Evolutionary conservation across 192 early-diverging fungal genomes (phyloP).

Genomic region (Geosiphon pyriformis): DNA sequence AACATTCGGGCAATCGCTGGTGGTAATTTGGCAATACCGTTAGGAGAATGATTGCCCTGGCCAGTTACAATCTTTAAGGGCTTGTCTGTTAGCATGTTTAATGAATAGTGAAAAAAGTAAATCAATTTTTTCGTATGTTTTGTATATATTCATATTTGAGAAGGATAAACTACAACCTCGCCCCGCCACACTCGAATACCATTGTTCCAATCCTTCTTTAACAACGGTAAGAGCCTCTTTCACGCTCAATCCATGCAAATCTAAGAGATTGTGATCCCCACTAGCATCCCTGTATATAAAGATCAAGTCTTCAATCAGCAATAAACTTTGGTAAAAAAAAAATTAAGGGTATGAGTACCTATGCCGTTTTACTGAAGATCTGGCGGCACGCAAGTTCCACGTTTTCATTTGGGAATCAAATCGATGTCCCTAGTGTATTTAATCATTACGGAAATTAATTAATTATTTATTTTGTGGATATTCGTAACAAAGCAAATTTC

Average conservation of each 20-base stretch:
- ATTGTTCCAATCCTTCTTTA: slow-evolving; percentile 51
- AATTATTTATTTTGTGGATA: background rate
- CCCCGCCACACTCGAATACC: slow-evolving; percentile 47
- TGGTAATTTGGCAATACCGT: slow-evolving; percentile 50
- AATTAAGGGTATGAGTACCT: slow-evolving; percentile 1
- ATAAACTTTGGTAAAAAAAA: background rate
- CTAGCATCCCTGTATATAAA: slow-evolving; percentile 30
- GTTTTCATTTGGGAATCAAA: slow-evolving; percentile 40
- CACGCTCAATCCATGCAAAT: slow-evolving; percentile 64
- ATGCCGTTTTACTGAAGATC: slow-evolving; percentile 37
- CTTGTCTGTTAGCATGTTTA: slow-evolving; percentile 18
- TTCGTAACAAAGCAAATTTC: background rate
- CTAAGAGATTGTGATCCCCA: slow-evolving; percentile 53
- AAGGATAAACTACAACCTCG: slow-evolving; percentile 23
- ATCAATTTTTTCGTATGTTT: too few relatives aligned
- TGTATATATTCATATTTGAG: too few relatives aligned
- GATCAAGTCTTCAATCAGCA: background rate
- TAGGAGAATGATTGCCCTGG: slow-evolving; percentile 57
- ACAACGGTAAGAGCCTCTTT: slow-evolving; percentile 55
- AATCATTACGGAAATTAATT: background rate
- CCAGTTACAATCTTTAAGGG: slow-evolving; percentile 66
- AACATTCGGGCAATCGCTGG: slow-evolving; percentile 45
- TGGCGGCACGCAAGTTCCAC: slow-evolving; percentile 52
- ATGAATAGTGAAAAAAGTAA: background rate
- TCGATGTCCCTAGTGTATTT: slow-evolving; percentile 27